phyloP scores from a whole-genome alignment of 805 yeast genomes.

The Candida railenensis region DNA sequence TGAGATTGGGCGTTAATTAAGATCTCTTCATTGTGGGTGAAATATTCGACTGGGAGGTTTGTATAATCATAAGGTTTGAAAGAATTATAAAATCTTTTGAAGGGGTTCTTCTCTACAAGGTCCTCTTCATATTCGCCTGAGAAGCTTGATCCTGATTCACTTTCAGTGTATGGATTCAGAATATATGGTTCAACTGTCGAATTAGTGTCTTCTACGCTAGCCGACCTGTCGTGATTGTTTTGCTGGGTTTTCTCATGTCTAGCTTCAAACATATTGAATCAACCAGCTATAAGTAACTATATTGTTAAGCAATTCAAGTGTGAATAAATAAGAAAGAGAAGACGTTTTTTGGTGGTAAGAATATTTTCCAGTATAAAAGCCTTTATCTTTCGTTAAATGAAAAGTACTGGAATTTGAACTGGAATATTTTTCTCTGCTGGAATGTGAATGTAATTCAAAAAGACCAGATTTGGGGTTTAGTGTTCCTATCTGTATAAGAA shows the following conservation, averaged over 20 bases:
- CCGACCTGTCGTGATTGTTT: neutral
- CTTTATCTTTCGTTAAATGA: no score
- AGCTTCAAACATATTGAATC: neutral
- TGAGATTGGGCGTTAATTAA: neutral
- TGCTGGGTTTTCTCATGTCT: neutral
- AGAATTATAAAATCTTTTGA: slow-evolving; percentile 17
- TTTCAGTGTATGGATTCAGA: neutral
- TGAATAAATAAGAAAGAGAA: neutral
- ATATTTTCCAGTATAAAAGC: no score
- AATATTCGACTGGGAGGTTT: slow-evolving; percentile 10
- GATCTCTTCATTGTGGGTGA: slow-evolving; percentile 2
- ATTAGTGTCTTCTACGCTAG: neutral
- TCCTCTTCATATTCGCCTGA: slow-evolving; percentile 3
- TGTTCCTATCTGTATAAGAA: no score
- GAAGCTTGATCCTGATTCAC: neutral
- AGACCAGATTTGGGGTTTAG: no score
- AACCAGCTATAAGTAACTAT: neutral
- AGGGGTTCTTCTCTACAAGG: neutral
- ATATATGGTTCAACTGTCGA: neutral
- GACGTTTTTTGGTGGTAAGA: no score
- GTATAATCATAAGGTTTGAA: slow-evolving; percentile 29
- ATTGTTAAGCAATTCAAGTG: no score
- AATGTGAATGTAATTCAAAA: no score
- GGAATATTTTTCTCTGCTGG: no score
- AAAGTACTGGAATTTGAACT: no score